Evolutionary conservation across 2,329 filamentous ascomycete species (phyloP), one percentile per base, ranked within the genome.

Genomic region (Epichloe uncinata): DNA sequence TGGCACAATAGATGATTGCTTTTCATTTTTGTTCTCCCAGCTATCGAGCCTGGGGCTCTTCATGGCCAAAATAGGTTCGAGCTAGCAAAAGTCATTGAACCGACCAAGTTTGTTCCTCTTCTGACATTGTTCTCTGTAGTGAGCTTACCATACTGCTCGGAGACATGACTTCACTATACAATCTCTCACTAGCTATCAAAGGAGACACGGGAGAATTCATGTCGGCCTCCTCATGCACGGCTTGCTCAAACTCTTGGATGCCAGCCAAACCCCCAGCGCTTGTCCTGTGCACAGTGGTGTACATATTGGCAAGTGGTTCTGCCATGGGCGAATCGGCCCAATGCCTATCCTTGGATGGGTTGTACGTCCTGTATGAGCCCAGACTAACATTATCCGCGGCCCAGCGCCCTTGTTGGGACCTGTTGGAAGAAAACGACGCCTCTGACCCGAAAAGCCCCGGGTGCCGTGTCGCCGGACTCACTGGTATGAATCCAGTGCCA

Each of bases 401-500:
- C 40, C 18, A 12, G 26, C 3, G 15, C 5, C 36, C 26, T 4
- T 11, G 30, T 3, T 47, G 40, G 8, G 44, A 41, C 12, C 44
- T 26, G 22, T 36, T 20, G 7, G 42, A 46, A 16, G 43, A 42
- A 45, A 33, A 20, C 20, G 35, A 36, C 33, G 36, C 13, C n/a
- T 55, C 13, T 30, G 47, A 35, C 41, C 15, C 16, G 44, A 45
- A 30, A 37, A 35, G 36, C 33, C 37, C 26, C 41, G 36, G 34
- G 8, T 37, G 40, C 38, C 49, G n/a, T 9, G 43, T 16, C 33
- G 45, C 34, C 47, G 51, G 5, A 33, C 37, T 47, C 42, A 52
- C 4, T 26, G 38, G 37, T 37, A 42, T 48, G 47, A 50, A 38
- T 2, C 46, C 47, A 33, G 69, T 71, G 50, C 69, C 69, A 16